Conservation (phyloP, 202 grass and related monocot genomes). For the Panicum hallii region DNA sequence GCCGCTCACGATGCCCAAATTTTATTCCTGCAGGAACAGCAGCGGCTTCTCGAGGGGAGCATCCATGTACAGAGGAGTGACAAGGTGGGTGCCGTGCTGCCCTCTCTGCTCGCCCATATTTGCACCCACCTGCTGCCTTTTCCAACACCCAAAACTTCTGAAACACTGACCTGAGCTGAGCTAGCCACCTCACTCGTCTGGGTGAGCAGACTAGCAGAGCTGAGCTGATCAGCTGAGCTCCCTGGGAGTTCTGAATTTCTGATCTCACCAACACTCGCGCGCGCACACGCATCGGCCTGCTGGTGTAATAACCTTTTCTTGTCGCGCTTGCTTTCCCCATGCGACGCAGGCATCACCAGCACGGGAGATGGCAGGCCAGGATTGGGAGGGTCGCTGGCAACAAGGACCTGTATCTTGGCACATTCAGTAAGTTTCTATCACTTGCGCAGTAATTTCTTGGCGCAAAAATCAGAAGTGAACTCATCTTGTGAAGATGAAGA, state of each 20-base stretch:
- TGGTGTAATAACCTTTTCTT: conserved; percentile 34
- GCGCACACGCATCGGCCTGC: conserved; percentile 35
- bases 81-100: conserved; percentile 56
- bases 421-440: conserved; percentile 75
- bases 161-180: neutral
- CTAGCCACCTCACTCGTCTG: too few species aligned
- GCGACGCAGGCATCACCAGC: conserved; percentile 88
- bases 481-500: neutral
- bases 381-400: conserved; percentile 94
- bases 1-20: conserved; percentile 10
- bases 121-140: conserved; percentile 56
- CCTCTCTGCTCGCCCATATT: conserved; percentile 38
- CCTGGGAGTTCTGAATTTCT: conserved; percentile 27
- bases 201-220: too few species aligned
- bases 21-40: conserved; percentile 74
- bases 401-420: conserved; percentile 96
- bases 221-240: neutral
- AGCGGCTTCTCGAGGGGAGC: conserved; percentile 88
- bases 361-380: conserved; percentile 95
- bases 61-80: conserved; percentile 89
- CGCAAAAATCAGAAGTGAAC: neutral
- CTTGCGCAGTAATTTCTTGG: neutral
- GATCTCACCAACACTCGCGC: conserved; percentile 41
- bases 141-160: conserved; percentile 39
- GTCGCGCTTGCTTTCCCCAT: conserved; percentile 48